Evolutionary conservation across 2,329 filamentous ascomycete genomes (phyloP), one percentile per base, ranked within the genome.

Genomic region (Penicillium sp.): DNA sequence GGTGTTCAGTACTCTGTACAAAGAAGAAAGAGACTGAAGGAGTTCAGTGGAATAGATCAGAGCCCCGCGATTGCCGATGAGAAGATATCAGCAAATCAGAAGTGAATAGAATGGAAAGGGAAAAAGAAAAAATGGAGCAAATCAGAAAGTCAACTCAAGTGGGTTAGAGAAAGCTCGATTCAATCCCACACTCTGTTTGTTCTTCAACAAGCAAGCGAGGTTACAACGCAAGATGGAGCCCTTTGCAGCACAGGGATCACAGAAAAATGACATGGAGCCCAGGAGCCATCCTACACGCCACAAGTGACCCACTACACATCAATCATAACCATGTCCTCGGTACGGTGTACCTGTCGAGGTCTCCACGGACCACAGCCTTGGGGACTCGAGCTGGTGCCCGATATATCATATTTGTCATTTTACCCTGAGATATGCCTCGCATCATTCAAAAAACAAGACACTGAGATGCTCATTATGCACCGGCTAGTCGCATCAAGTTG

Each of bases 271-370:
- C 4, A 46, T 37, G 22, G 14, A 16, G 25, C 16, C n/a, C n/a
- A 45, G 7, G 14, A 16, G 25, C 16, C 46, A 38, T 40, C 41
- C 41, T 29, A 28, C 7, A 46, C 41, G 45, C 45, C 50, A 52
- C 48, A 3, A 22, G 19, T 12, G 14, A 8, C 2, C 36, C 16
- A 29, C 19, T 29, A 11, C 7, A 39, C 2, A 11, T 48, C 55
- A 57, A 56, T 54, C 35, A 52, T 6, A 13, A 25, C 12, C 9
- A 19, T 12, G 10, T 13, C 4, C 27, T 56, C 48, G 48, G 55
- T 46, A n/a, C n/a, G n/a, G n/a, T n/a, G n/a, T n/a, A 46, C 43
- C 40, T 57, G 45, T 50, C 50, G 50, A 54, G n/a, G n/a, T n/a
- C n/a, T n/a, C n/a, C n/a, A n/a, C n/a, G n/a, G n/a, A n/a, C n/a